Percentiles rank a stretch among this genome's conserved stretches.
These are phyloP conservation scores for Debaryomyces udenii DNA, from an alignment of 1,139 yeast genomes.

Conservation along the genomic window DNA sequence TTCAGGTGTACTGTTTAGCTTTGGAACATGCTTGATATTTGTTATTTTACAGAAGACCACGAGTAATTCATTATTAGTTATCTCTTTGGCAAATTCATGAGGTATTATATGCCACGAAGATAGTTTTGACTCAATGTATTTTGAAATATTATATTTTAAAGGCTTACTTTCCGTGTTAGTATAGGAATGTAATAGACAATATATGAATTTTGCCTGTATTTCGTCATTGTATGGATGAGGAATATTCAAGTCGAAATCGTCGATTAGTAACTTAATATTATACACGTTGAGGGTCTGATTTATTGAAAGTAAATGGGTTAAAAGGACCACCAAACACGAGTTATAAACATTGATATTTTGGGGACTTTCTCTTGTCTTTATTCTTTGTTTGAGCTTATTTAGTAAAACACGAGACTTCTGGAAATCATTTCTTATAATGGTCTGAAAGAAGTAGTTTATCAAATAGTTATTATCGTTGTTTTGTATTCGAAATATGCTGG, in stretches of 20 bases:
- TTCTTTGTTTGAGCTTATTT: constrained; percentile 3
- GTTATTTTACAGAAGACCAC: constrained; percentile 2
- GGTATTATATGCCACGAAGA: constrained; percentile 2
- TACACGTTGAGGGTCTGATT: constrained; percentile 14
- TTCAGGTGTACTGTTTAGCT: not conserved
- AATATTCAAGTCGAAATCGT: constrained; percentile 12
- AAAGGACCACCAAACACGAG: constrained; percentile 19
- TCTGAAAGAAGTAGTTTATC: constrained; percentile 11
- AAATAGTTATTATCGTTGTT: constrained; percentile 10
- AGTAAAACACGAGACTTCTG: constrained; percentile 9
- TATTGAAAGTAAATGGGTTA: constrained; percentile 12
- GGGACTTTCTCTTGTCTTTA: not conserved
- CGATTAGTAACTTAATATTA: constrained; percentile 18
- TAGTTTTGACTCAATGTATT: constrained; percentile 8
- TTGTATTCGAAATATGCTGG: constrained; percentile 9
- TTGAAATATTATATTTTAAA: constrained; percentile 7
- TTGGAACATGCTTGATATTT: not conserved
- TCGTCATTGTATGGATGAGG: constrained; percentile 6
- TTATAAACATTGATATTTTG: constrained; percentile 15
- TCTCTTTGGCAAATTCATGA: not conserved
- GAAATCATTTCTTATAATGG: constrained; percentile 11
- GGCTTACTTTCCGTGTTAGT: constrained; percentile 3
- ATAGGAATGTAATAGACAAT: constrained; percentile 7
- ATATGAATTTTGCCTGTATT: constrained; percentile 8
- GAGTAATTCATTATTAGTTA: constrained; percentile 1